phyloP scores from a whole-genome alignment of 345 rosid genomes.

The Geranium brycei region DNA sequence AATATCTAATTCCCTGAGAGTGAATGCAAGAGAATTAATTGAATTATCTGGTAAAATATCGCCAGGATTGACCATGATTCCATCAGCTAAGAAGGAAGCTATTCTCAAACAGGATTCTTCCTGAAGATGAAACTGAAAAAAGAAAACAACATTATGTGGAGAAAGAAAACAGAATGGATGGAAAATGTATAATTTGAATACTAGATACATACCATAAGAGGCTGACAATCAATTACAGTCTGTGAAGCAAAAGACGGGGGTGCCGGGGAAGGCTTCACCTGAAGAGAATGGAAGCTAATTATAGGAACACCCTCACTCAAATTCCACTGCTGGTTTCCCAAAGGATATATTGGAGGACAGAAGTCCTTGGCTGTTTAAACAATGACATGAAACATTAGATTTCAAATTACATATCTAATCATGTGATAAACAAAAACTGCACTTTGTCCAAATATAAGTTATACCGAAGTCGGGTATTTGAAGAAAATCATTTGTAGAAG shows the following conservation, averaged over 20 bases:
- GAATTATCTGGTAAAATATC: conserved; percentile 67
- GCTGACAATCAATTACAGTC: conserved; percentile 81
- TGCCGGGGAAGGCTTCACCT: conserved; percentile 78
- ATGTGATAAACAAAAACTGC: conserved; percentile 1
- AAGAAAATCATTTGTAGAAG: conserved; percentile 29
- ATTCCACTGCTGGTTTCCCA: conserved; percentile 63
- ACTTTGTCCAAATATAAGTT: background rate
- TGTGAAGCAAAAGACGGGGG: conserved; percentile 75
- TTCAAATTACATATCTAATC: background rate
- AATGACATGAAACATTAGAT: conserved; percentile 4
- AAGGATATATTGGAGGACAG: conserved; percentile 83
- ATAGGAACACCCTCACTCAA: conserved; percentile 49
- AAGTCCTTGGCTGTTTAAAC: conserved; percentile 50
- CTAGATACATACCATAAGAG: conserved; percentile 59
- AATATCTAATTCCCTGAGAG: conserved; percentile 62
- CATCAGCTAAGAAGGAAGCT: conserved; percentile 89
- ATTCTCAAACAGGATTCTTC: conserved; percentile 97
- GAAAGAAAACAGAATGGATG: conserved; percentile 5
- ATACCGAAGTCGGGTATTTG: conserved; percentile 77
- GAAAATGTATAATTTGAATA: conserved; percentile 1
- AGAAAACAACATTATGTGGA: conserved; percentile 6
- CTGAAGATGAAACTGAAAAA: conserved; percentile 75
- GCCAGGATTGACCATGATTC: conserved; percentile 74
- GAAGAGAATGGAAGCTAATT: conserved; percentile 71
- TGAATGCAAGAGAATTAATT: conserved; percentile 48